phyloP scores from a whole-genome alignment of 768 basidiomycete species.

The Hemileccinum impolitum region DNA sequence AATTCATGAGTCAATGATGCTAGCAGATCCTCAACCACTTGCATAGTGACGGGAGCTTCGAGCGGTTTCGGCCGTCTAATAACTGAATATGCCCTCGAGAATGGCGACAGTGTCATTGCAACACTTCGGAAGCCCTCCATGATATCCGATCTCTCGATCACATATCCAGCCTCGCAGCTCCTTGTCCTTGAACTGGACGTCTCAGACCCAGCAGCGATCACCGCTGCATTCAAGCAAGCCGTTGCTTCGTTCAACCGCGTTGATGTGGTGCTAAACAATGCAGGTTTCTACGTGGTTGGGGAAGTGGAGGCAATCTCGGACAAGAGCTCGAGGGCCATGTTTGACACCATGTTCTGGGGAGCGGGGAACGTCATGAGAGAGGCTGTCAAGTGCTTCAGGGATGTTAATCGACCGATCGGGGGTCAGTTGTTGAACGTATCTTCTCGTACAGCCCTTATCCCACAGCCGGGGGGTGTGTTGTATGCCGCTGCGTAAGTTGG shows the following conservation, averaged over 20 bases:
- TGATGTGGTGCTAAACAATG: slow-evolving; percentile 48
- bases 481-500: slow-evolving; percentile 30
- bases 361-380: slow-evolving; percentile 30
- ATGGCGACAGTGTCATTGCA: slow-evolving; percentile 42
- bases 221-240: slow-evolving; percentile 34
- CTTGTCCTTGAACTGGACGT: slow-evolving; percentile 44
- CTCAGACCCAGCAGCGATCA: slow-evolving; percentile 29
- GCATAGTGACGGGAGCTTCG: slow-evolving; percentile 40
- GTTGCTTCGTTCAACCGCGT: slow-evolving; percentile 36
- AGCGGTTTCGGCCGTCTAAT: slow-evolving; percentile 38
- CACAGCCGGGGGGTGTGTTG: slow-evolving; percentile 11
- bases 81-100: slow-evolving; percentile 33
- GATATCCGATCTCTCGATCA: slow-evolving; percentile 28
- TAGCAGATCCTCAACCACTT: neutral
- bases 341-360: slow-evolving; percentile 38
- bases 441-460: slow-evolving; percentile 29
- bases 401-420: slow-evolving; percentile 33
- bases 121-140: slow-evolving; percentile 40
- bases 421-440: slow-evolving; percentile 35
- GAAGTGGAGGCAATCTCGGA: slow-evolving; percentile 84
- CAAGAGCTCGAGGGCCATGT: slow-evolving; percentile 65
- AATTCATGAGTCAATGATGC: neutral
- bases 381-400: slow-evolving; percentile 36
- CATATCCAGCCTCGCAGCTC: slow-evolving; percentile 34
- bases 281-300: slow-evolving; percentile 30